Conservation (phyloP, 108 stramenopile species). For the Nitzschia sp. region DNA sequence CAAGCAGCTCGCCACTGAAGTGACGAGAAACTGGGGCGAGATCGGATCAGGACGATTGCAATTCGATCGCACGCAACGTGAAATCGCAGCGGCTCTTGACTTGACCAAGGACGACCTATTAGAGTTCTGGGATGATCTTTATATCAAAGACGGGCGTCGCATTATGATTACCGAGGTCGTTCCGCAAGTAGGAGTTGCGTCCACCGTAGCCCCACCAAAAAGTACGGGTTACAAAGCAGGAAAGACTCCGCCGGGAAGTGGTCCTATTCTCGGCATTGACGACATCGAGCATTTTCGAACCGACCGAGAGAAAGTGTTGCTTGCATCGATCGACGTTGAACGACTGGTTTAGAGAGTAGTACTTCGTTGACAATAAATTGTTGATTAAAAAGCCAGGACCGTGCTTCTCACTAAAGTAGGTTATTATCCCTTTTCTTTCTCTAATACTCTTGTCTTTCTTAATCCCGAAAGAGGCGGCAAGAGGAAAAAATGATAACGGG, state of each 20-base stretch:
- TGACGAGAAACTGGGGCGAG: constrained; percentile 83
- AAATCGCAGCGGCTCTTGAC: constrained; percentile 63
- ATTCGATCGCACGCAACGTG: constrained; percentile 71
- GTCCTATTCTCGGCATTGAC: constrained; percentile 56
- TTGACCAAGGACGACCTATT: constrained; percentile 72
- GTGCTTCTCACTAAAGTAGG: no score
- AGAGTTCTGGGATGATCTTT: constrained; percentile 72
- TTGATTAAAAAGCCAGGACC: no score
- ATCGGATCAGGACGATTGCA: constrained; percentile 71
- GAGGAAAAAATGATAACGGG: no score
- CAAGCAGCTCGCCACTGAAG: constrained; percentile 71
- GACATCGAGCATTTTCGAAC: constrained; percentile 58
- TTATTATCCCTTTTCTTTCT: no score
- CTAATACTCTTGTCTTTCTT: no score
- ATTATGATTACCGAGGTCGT: constrained; percentile 70
- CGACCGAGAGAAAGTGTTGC: constrained; percentile 24
- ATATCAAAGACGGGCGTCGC: constrained; percentile 50
- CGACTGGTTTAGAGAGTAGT: not conserved
- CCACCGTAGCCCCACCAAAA: constrained; percentile 51
- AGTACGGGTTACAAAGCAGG: constrained; percentile 41
- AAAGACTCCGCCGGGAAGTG: constrained; percentile 2
- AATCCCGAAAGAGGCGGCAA: no score
- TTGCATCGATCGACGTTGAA: not conserved
- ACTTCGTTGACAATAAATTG: no score
- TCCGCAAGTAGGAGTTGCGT: constrained; percentile 58